Conservation (phyloP, 139 green algal genomes). For the Chlamydomonas schloesseri region DNA sequence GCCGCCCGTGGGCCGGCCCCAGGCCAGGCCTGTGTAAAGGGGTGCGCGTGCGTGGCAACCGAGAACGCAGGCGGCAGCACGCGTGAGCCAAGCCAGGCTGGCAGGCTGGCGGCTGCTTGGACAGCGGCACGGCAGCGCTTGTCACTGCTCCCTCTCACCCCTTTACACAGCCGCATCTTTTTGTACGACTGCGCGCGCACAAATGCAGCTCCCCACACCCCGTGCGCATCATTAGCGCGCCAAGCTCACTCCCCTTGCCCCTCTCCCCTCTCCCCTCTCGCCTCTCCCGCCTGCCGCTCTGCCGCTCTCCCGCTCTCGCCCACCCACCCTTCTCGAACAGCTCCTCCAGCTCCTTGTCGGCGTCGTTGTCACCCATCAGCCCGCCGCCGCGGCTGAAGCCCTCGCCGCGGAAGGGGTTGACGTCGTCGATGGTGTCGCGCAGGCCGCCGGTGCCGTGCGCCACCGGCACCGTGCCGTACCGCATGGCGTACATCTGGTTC, state of each 20-base stretch:
- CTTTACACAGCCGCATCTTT: too few species aligned
- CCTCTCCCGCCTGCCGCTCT: background rate
- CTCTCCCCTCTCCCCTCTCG: background rate
- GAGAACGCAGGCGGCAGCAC: too few species aligned
- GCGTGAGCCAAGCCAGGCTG: too few species aligned
- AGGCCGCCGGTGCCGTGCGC: conserved; percentile 88
- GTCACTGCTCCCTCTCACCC: too few species aligned
- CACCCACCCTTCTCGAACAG: conserved; percentile 9
- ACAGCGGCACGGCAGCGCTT: too few species aligned
- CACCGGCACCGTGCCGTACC: conserved; percentile 90
- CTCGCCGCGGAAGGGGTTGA: conserved; percentile 71
- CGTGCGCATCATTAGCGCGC: too few species aligned
- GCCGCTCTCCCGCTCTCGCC: background rate
- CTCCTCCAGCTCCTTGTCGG: conserved; percentile 15
- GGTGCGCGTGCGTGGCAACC: background rate
- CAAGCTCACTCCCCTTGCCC: background rate
- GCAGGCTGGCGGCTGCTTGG: too few species aligned
- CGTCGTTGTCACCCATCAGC: background rate
- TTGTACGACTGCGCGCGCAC: too few species aligned
- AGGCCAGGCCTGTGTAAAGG: conserved; percentile 19
- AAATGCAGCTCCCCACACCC: too few species aligned
- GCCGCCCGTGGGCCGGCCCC: conserved; percentile 5
- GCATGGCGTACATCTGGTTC: conserved; percentile 79
- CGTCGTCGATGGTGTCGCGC: conserved; percentile 86
- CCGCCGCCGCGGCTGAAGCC: conserved; percentile 49